Conservation (phyloP, 108 stramenopile genomes). For the Mayamaea pseudoterrestris region DNA sequence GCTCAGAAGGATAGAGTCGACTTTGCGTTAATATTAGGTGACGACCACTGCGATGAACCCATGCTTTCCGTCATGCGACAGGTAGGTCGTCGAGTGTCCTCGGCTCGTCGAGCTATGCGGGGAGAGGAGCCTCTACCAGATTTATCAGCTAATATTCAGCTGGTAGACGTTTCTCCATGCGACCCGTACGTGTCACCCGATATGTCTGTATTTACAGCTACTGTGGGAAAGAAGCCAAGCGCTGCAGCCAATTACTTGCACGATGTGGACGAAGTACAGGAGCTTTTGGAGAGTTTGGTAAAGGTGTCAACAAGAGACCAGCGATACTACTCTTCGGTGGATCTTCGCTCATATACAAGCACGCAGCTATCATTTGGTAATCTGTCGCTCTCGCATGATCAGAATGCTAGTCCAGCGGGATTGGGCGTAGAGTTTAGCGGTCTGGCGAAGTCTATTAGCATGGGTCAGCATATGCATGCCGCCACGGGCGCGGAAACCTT, state of each 20-base stretch:
- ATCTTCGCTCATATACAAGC: conserved; percentile 28
- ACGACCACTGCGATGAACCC: conserved; percentile 91
- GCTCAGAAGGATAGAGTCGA: conserved; percentile 45
- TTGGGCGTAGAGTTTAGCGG: conserved; percentile 10
- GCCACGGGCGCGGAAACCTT: conserved; percentile 10
- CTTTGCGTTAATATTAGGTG: conserved; percentile 81
- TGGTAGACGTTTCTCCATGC: conserved; percentile 66
- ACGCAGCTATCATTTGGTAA: conserved; percentile 1
- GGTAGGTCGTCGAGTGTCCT: conserved; percentile 48
- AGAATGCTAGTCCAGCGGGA: conserved; percentile 10
- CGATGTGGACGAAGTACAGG: conserved; percentile 84
- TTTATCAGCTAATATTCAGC: conserved; percentile 52
- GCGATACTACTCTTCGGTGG: conserved; percentile 51
- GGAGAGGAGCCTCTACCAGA: conserved; percentile 44
- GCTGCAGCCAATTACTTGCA: conserved; percentile 91
- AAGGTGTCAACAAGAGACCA: conserved; percentile 67
- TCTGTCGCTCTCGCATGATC: background rate
- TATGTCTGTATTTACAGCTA: conserved; percentile 75
- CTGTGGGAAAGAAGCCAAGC: conserved; percentile 95
- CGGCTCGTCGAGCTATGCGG: conserved; percentile 30
- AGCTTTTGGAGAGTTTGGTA: conserved; percentile 72
- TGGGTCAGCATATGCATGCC: conserved; percentile 3
- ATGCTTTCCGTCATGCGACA: conserved; percentile 89
- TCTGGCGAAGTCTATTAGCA: conserved; percentile 13
- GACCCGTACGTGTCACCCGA: conserved; percentile 50